Evolutionary conservation across 2,329 filamentous ascomycete species (phyloP).

Genomic region (Colletotrichum sansevieriae): DNA sequence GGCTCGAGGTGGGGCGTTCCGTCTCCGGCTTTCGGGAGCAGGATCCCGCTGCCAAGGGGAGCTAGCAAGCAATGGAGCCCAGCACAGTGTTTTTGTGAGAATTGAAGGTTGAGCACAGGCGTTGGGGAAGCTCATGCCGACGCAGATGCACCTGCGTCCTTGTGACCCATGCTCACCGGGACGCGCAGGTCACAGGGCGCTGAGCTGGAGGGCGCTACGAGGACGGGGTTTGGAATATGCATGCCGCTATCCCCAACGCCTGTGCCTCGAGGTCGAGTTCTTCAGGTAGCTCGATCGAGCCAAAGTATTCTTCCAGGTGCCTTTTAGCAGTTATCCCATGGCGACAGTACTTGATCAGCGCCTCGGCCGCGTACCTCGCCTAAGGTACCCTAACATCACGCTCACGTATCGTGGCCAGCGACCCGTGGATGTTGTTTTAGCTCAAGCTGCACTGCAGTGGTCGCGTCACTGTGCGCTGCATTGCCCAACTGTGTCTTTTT

Average conservation of each 20-base stretch:
- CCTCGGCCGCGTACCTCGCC: too few species aligned
- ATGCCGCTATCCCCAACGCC: conserved; percentile 24
- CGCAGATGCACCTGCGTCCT: conserved; percentile 16
- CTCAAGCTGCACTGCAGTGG: too few species aligned
- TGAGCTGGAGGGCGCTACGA: conserved; percentile 13
- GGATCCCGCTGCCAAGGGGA: conserved; percentile 11
- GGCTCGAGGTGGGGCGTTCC: conserved; percentile 36
- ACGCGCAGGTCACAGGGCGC: conserved; percentile 14
- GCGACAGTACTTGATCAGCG: too few species aligned
- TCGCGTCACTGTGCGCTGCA: too few species aligned
- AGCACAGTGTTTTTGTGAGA: conserved; percentile 9
- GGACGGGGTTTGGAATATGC: neutral
- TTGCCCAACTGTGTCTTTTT: conserved; percentile 12
- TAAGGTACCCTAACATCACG: too few species aligned
- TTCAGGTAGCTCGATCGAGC: neutral
- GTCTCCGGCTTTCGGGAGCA: conserved; percentile 37
- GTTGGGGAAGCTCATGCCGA: neutral
- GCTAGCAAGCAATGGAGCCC: conserved; percentile 12
- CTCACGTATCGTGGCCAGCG: neutral
- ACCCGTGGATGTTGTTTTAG: too few species aligned
- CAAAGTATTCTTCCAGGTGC: neutral
- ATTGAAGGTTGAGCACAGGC: conserved; percentile 5
- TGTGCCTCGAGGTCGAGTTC: neutral
- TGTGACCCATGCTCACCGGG: conserved; percentile 15
- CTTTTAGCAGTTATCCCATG: neutral